Percentiles rank a stretch among this genome's conserved stretches.
Conservation (phyloP, 116 monocot species). For the Cymodocea nodosa region DNA sequence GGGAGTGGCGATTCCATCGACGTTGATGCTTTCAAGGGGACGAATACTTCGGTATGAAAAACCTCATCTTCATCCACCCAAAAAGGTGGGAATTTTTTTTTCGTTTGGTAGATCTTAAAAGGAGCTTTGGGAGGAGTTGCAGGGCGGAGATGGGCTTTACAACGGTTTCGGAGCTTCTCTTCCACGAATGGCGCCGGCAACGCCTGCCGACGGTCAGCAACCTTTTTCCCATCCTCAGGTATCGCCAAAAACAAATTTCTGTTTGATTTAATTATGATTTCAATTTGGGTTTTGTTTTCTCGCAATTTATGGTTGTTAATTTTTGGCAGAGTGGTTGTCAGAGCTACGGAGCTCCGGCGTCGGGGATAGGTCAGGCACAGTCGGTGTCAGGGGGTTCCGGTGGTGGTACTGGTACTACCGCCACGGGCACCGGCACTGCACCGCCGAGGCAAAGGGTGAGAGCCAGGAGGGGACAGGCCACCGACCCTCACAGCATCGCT, state of each 20-base stretch:
- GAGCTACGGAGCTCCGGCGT: slow-evolving; percentile 28
- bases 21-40: slow-evolving; percentile 44
- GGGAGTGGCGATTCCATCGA: slow-evolving; percentile 21
- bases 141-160: slow-evolving; percentile 48
- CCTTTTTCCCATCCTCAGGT: slow-evolving; percentile 59
- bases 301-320: neutral
- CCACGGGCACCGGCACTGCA: slow-evolving; percentile 18
- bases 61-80: neutral
- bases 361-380: slow-evolving; percentile 9
- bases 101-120: neutral
- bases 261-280: neutral
- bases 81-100: neutral
- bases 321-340: slow-evolving; percentile 17
- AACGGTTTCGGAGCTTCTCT: slow-evolving; percentile 44
- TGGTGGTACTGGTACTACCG: slow-evolving; percentile 4
- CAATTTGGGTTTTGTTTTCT: neutral
- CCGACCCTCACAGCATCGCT: slow-evolving; percentile 96
- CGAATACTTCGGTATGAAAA: slow-evolving; percentile 31
- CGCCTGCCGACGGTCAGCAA: slow-evolving; percentile 16
- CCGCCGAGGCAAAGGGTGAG: slow-evolving; percentile 77
- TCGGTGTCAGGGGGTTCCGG: slow-evolving; percentile 6
- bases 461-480: slow-evolving; percentile 90
- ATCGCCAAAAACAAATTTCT: neutral
- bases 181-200: slow-evolving; percentile 9
- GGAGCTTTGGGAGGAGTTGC: neutral